These are phyloP conservation scores for Rhamnella rubrinervis DNA, from an alignment of 331 rosid species.

Conservation along the genomic window DNA sequence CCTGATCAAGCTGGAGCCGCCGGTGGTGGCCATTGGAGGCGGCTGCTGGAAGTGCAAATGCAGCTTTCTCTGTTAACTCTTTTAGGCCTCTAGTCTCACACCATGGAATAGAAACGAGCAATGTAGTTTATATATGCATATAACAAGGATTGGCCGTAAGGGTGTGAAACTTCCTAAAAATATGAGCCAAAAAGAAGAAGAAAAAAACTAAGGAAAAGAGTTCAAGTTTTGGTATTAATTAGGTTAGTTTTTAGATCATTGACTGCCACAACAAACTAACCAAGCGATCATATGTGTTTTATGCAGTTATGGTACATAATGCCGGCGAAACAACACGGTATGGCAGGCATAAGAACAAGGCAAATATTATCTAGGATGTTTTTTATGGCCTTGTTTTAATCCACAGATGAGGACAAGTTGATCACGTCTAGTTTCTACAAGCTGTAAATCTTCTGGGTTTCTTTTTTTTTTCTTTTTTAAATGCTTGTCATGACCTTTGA, in stretches of 20 bases:
- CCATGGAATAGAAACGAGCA: constrained; percentile 13
- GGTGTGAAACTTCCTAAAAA: constrained; percentile 31
- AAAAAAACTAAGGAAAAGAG: background rate
- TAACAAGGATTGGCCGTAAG: background rate
- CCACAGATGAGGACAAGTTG: constrained; percentile 2
- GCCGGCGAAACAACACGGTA: constrained; percentile 26
- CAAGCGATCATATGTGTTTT: background rate
- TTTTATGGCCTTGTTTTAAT: constrained; percentile 18
- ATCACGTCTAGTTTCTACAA: background rate
- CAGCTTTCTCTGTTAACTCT: background rate
- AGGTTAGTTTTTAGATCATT: background rate
- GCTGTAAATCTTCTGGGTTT: background rate
- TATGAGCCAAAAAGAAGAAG: background rate
- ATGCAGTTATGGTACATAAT: background rate
- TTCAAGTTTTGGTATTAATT: constrained; percentile 4
- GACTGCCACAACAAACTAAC: background rate
- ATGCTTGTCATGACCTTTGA: background rate
- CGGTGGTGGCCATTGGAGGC: constrained; percentile 27
- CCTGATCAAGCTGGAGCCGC: background rate
- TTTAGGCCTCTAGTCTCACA: background rate
- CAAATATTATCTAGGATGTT: background rate
- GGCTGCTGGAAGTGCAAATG: background rate
- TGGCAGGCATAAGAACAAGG: background rate
- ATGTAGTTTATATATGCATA: constrained; percentile 5
- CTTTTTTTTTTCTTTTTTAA: background rate